Percentiles rank a stretch among this genome's conserved stretches.
phyloP scores from a whole-genome alignment of 2,329 filamentous ascomycete species.

The Colletotrichum endophyticum region DNA sequence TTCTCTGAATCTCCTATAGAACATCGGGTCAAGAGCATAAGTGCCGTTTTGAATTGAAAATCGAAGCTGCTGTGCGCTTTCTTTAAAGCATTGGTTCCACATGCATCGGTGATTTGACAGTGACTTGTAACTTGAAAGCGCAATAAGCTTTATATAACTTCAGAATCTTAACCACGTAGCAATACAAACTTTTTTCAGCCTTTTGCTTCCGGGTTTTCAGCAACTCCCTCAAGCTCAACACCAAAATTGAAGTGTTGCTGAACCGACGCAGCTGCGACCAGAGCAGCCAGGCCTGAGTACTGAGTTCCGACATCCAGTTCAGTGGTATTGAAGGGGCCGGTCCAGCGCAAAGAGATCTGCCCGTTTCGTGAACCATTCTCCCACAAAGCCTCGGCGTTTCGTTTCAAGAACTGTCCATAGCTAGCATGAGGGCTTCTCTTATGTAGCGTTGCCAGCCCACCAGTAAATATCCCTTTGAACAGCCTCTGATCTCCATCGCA shows the following conservation, averaged over 20 bases:
- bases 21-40: not conserved
- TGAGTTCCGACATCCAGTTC: not conserved
- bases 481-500: not conserved
- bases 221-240: not conserved
- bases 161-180: rapidly evolving
- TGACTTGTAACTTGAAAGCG: not conserved
- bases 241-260: not conserved
- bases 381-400: not conserved
- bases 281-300: not conserved
- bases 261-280: not conserved
- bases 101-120: not conserved
- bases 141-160: rapidly evolving
- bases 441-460: not conserved
- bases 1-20: not conserved
- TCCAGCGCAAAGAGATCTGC: not conserved
- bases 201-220: rapidly evolving
- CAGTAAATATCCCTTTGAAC: not conserved
- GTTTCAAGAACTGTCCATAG: not conserved
- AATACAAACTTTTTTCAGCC: rapidly evolving
- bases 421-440: not conserved
- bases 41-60: not conserved
- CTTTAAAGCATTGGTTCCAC: not conserved
- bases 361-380: not conserved
- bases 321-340: rapidly evolving
- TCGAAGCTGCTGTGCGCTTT: not conserved